A percentile compares a stretch with the other conserved stretches of the same genome.
These are phyloP conservation scores for Wickerhamiella infanticola DNA, from an alignment of 1,139 yeast genomes.

Conservation along the genomic window DNA sequence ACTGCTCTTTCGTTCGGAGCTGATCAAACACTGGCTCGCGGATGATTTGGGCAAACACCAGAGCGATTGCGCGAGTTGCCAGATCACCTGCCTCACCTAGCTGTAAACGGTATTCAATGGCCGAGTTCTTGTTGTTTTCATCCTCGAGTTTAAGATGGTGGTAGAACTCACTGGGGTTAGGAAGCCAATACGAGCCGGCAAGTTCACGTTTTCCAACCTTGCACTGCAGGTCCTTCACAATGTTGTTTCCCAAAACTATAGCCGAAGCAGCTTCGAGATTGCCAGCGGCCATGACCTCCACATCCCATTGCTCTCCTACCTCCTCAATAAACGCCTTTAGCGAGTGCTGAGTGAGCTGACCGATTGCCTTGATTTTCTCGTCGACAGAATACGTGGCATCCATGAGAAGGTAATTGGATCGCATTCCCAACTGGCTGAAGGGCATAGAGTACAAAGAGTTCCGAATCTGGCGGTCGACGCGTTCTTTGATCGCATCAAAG, in stretches of 20 bases:
- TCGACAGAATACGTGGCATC: constrained; percentile 53
- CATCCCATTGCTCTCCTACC: constrained; percentile 34
- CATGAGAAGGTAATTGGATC: constrained; percentile 46
- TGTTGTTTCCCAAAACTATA: constrained; percentile 30
- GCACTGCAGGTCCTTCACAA: constrained; percentile 24
- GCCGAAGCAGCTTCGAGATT: constrained; percentile 51
- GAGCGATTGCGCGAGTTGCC: constrained; percentile 35
- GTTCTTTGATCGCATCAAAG: constrained; percentile 53
- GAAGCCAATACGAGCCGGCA: constrained; percentile 4
- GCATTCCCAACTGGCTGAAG: constrained; percentile 47
- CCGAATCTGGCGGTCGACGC: constrained; percentile 41
- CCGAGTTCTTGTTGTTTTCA: constrained; percentile 61
- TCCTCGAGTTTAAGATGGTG: constrained; percentile 26
- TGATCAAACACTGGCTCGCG: constrained; percentile 84
- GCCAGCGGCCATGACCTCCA: constrained; percentile 68
- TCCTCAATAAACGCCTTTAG: constrained; percentile 33
- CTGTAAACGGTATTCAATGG: constrained; percentile 67
- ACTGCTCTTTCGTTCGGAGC: constrained; percentile 81
- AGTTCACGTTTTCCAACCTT: constrained; percentile 16
- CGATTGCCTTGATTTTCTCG: constrained; percentile 43
- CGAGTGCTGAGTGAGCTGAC: constrained; percentile 35
- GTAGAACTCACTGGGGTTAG: constrained; percentile 3
- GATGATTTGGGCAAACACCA: constrained; percentile 53
- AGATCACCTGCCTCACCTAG: constrained; percentile 33
- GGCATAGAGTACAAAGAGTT: constrained; percentile 69